phyloP scores from a whole-genome alignment of 2,329 filamentous ascomycete species.

The Beauveria bassiana region DNA sequence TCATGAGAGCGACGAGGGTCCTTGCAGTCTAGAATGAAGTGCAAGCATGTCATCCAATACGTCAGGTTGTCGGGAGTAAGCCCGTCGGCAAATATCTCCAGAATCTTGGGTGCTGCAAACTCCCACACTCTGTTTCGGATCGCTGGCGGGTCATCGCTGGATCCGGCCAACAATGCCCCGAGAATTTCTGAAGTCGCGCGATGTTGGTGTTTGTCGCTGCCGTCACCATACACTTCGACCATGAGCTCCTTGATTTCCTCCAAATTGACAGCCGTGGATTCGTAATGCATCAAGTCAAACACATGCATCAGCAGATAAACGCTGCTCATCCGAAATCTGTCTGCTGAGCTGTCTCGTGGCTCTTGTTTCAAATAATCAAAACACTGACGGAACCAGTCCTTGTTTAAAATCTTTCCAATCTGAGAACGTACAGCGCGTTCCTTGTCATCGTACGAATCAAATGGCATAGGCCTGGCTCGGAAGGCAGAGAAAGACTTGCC shows the following conservation, averaged over 20 bases:
- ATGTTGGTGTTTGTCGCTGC: slow-evolving; percentile 95
- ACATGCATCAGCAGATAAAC: slow-evolving; percentile 81
- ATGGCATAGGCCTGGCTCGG: slow-evolving; percentile 62
- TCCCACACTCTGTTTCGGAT: slow-evolving; percentile 74
- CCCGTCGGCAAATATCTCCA: slow-evolving; percentile 80
- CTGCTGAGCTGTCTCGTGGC: slow-evolving; percentile 70
- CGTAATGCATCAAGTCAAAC: slow-evolving; percentile 82
- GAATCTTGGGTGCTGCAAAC: slow-evolving; percentile 82
- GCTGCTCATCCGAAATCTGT: slow-evolving; percentile 84
- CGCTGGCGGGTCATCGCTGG: slow-evolving; percentile 67
- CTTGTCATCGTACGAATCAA: slow-evolving; percentile 66
- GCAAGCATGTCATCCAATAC: slow-evolving; percentile 93
- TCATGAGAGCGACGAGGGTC: slow-evolving; percentile 85
- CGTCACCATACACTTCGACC: slow-evolving; percentile 74
- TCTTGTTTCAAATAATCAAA: slow-evolving; percentile 97
- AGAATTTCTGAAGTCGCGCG: slow-evolving; percentile 92
- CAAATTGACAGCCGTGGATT: slow-evolving; percentile 68
- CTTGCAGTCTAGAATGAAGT: slow-evolving; percentile 79
- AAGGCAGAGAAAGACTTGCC: slow-evolving; percentile 77
- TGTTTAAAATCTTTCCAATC: slow-evolving; percentile 73
- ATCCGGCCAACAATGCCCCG: slow-evolving; percentile 73
- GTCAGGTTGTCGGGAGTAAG: slow-evolving; percentile 88
- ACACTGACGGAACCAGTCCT: slow-evolving; percentile 77
- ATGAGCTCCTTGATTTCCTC: slow-evolving; percentile 82
- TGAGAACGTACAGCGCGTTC: slow-evolving; percentile 67